A percentile compares a stretch with the other conserved stretches of the same genome.
Evolutionary conservation across 192 early-diverging fungal genomes (phyloP).

Genomic region (Backusella psychrophila): DNA sequence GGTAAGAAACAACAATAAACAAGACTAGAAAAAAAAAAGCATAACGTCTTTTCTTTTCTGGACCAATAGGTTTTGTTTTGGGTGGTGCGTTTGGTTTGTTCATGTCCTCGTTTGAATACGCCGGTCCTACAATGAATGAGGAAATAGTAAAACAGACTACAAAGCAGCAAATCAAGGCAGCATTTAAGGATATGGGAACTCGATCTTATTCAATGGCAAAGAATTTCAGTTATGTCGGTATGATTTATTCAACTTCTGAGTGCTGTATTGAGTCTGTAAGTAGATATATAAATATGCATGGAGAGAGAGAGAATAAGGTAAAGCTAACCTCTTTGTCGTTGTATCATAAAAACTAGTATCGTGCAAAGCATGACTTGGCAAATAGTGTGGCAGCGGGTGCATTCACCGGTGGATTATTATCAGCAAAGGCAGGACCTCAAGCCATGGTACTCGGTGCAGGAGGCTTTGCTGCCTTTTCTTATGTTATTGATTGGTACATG

Average conservation of each 20-base stretch:
- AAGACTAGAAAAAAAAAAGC: background rate
- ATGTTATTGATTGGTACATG: conserved; percentile 91
- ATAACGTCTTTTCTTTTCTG: background rate
- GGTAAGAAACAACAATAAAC: conserved; percentile 43
- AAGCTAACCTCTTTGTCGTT: background rate
- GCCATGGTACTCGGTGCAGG: conserved; percentile 80
- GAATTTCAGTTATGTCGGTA: conserved; percentile 90
- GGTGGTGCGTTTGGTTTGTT: conserved; percentile 91
- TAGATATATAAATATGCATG: background rate
- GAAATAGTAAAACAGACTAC: conserved; percentile 68
- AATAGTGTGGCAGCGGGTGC: conserved; percentile 90
- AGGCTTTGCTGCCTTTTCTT: conserved; percentile 93
- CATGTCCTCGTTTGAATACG: conserved; percentile 88
- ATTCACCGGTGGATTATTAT: conserved; percentile 85
- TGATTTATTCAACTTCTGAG: conserved; percentile 90
- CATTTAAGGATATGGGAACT: conserved; percentile 86
- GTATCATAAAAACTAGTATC: conserved; percentile 53
- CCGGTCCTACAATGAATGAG: conserved; percentile 66
- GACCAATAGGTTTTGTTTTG: conserved; percentile 72
- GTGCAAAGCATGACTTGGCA: conserved; percentile 93
- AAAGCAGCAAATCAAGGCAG: conserved; percentile 81
- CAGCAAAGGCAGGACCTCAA: conserved; percentile 72
- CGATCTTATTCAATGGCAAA: conserved; percentile 83
- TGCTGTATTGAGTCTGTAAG: conserved; percentile 90
- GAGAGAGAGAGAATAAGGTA: background rate